Evolutionary conservation across 768 basidiomycete genomes (phyloP), one percentile per base, ranked within the genome.

Genomic region (Mycena pura): DNA sequence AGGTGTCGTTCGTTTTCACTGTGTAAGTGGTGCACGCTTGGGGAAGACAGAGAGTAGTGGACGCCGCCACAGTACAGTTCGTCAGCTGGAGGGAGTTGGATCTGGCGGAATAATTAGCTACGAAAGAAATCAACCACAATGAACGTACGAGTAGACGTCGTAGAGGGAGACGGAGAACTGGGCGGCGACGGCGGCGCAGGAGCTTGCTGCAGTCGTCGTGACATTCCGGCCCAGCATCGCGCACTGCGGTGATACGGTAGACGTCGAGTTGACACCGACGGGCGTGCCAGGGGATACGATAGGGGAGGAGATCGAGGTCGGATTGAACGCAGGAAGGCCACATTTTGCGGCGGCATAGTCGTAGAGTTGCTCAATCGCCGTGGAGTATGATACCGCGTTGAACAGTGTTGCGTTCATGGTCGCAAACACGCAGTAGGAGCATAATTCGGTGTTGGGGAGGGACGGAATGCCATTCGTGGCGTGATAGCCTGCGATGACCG

Each of bases 1-100:
- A 71, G 21, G 70, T 71, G 34, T 68, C 63, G 52, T 69, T 69
- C 10, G 46, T 32, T n/a, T 44, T 43, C 17, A 69, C 52, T 5
- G 34, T 54, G 38, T 68, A 71, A 13, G 56, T 56, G 24, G 39
- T 51, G 51, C 70, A 71, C 25, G 66, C 46, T 50, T 71, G 39
- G 22, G 59, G 59, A 7, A 70, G n/a, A 36, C 69, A 70, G 8
- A 70, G 46, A 11, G 25, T 21, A 8, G 61, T 57, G 3, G 47
- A 50, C 3, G 68, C 60, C 13, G n/a, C 38, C 29, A 69, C 53
- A 10, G 29, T 36, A 51, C 66, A 67, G 29, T 58, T 50, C 1
- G 59, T 9, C 27, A n/a, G n/a, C n/a, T n/a, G n/a, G n/a, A n/a
- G n/a, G n/a, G n/a, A n/a, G n/a, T n/a, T n/a, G n/a, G n/a, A n/a